A percentile compares a stretch with the other conserved stretches of the same genome.
Evolutionary conservation across 768 basidiomycete species (phyloP).

Genomic region (Boletales sp.): DNA sequence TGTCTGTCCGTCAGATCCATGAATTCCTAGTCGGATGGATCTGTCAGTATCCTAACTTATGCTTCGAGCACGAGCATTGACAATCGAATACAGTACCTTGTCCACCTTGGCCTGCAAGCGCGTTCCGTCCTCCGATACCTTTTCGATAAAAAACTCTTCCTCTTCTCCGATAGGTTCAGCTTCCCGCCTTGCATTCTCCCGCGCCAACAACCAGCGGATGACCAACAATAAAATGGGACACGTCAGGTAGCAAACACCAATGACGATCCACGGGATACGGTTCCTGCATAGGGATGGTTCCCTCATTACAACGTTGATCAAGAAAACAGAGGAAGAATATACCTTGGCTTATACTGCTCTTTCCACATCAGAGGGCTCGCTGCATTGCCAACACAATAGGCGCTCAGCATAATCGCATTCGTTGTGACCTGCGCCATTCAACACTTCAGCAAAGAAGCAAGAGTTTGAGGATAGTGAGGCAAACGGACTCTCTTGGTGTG

Average conservation of each 20-base stretch:
- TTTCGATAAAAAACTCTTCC: slow-evolving; percentile 62
- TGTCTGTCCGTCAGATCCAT: slow-evolving; percentile 71
- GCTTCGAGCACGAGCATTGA: background rate
- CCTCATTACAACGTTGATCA: too few species aligned
- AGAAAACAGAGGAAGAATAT: slow-evolving; percentile 2
- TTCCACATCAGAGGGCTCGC: slow-evolving; percentile 81
- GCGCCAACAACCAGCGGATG: slow-evolving; percentile 51
- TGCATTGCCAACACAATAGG: slow-evolving; percentile 66
- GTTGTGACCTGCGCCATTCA: slow-evolving; percentile 21
- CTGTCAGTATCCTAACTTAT: background rate
- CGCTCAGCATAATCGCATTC: slow-evolving; percentile 71
- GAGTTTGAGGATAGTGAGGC: slow-evolving; percentile 2
- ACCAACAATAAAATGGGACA: slow-evolving; percentile 48
- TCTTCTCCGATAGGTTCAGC: slow-evolving; percentile 52
- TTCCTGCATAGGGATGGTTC: slow-evolving; percentile 41
- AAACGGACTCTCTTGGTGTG: slow-evolving; percentile 67
- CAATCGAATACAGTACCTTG: slow-evolving; percentile 42
- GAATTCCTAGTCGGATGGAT: slow-evolving; percentile 45
- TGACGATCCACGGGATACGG: slow-evolving; percentile 74
- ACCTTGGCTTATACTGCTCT: slow-evolving; percentile 63
- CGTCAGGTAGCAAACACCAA: slow-evolving; percentile 56
- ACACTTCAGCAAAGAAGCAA: background rate
- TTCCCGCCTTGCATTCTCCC: slow-evolving; percentile 66
- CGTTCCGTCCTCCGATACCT: slow-evolving; percentile 47
- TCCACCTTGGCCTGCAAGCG: slow-evolving; percentile 55